phyloP scores from a whole-genome alignment of 805 yeast species.

The Lachancea dasiensis region DNA sequence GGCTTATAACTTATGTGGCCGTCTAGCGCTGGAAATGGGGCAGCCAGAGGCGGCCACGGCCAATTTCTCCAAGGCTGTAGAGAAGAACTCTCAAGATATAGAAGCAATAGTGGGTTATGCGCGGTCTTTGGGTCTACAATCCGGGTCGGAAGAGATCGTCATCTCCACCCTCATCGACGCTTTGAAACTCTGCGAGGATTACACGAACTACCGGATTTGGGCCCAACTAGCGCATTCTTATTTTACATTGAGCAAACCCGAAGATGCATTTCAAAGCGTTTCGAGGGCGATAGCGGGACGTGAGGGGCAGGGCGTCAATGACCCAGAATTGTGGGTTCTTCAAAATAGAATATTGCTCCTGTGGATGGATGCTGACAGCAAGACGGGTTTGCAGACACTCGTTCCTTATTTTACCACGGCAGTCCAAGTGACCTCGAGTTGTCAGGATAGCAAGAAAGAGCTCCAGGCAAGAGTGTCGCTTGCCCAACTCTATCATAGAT shows the following conservation, averaged over 20 bases:
- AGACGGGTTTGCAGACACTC: slow-evolving; percentile 9
- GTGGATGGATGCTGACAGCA: slow-evolving; percentile 9
- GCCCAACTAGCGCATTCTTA: slow-evolving; percentile 21
- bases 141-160: slow-evolving; percentile 1
- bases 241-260: slow-evolving; percentile 19
- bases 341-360: slow-evolving; percentile 11
- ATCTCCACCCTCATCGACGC: slow-evolving; percentile 6
- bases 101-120: slow-evolving; percentile 7
- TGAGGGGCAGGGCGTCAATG: slow-evolving; percentile 3
- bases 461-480: slow-evolving; percentile 10
- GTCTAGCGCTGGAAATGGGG: slow-evolving; percentile 22
- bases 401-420: slow-evolving; percentile 10
- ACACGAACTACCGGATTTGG: slow-evolving; percentile 16
- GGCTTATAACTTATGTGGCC: slow-evolving; percentile 16
- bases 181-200: not conserved
- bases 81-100: slow-evolving; percentile 7
- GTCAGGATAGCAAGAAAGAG: slow-evolving; percentile 6
- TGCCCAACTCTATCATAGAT: slow-evolving; percentile 12
- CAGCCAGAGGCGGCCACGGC: slow-evolving; percentile 16
- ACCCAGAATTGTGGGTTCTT: slow-evolving; percentile 8
- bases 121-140: slow-evolving; percentile 6
- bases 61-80: slow-evolving; percentile 14
- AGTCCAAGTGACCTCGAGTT: slow-evolving; percentile 5
- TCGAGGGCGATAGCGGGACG: slow-evolving; percentile 8
- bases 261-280: slow-evolving; percentile 22